Evolutionary conservation across 805 yeast species (phyloP).

Genomic region (Torulaspora quercuum): DNA sequence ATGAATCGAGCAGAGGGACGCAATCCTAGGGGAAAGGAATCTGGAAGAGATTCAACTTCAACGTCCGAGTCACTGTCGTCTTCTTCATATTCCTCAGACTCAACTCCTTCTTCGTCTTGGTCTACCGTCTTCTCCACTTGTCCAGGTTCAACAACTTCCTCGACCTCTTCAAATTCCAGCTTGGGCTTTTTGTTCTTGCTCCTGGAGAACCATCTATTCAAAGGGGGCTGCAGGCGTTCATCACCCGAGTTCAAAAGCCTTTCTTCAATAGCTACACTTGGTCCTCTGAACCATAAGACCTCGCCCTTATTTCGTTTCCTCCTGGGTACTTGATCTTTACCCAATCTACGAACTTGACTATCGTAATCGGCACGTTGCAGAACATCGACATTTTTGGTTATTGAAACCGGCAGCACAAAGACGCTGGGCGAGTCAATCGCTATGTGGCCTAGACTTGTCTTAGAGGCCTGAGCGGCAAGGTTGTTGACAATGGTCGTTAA

Average conservation of each 20-base stretch:
- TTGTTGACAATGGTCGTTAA: constrained; percentile 27
- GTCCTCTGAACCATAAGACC: constrained; percentile 64
- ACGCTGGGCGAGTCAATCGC: constrained; percentile 31
- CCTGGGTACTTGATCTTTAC: constrained; percentile 26
- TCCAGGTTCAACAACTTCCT: constrained; percentile 19
- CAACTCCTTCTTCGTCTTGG: constrained; percentile 20
- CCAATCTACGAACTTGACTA: constrained; percentile 24
- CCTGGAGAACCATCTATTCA: constrained; percentile 28
- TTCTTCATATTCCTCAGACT: constrained; percentile 23
- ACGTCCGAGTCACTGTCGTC: constrained; percentile 22
- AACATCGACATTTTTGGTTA: constrained; percentile 35
- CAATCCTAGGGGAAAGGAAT: constrained; percentile 31
- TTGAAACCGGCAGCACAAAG: constrained; percentile 27
- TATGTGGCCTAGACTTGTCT: constrained; percentile 24
- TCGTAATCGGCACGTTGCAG: constrained; percentile 36
- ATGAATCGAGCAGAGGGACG: constrained; percentile 72
- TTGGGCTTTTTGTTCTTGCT: constrained; percentile 25
- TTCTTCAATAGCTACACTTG: constrained; percentile 50
- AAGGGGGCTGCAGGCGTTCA: constrained; percentile 18
- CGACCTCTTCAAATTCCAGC: constrained; percentile 27
- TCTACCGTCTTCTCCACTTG: too few relatives aligned
- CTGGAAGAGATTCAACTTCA: constrained; percentile 22
- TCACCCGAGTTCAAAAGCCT: constrained; percentile 37
- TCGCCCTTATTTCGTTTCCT: constrained; percentile 37
- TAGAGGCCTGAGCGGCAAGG: constrained; percentile 30